A percentile compares a stretch with the other conserved stretches of the same genome.
Conservation (phyloP, 139 green algal genomes). For the Astrephomene gubernaculifera region DNA sequence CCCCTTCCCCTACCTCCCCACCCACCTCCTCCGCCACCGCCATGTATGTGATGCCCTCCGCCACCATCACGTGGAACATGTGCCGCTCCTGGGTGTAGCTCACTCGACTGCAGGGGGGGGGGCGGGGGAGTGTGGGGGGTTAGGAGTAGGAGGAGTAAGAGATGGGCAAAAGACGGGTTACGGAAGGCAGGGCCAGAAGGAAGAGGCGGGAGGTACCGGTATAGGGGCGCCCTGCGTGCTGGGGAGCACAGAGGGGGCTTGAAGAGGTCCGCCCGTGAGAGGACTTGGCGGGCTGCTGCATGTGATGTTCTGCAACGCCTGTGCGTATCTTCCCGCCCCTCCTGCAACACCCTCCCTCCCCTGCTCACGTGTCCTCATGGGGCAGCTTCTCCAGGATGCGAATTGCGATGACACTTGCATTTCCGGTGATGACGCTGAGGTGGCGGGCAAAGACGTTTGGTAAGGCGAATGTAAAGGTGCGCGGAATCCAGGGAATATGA, state of each 20-base stretch:
- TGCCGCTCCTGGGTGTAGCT: conserved; percentile 88
- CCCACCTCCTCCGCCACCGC: conserved; percentile 89
- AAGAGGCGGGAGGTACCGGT: too few relatives aligned
- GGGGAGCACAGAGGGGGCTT: too few relatives aligned
- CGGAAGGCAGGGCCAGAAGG: neutral
- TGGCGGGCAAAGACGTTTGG: too few relatives aligned
- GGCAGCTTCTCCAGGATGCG: conserved; percentile 86
- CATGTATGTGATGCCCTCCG: conserved; percentile 85
- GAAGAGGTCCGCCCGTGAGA: too few relatives aligned
- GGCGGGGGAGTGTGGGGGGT: neutral
- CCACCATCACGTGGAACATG: conserved; percentile 90
- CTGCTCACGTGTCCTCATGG: conserved; percentile 69
- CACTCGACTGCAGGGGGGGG: conserved; percentile 63
- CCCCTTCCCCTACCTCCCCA: neutral
- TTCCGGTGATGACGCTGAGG: conserved; percentile 76
- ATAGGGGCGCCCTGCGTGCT: too few relatives aligned
- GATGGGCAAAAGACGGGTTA: neutral
- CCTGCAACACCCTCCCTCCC: neutral
- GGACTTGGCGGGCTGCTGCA: too few relatives aligned
- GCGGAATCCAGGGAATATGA: too few relatives aligned
- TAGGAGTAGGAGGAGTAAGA: neutral
- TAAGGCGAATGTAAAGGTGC: too few relatives aligned
- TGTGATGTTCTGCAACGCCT: too few relatives aligned
- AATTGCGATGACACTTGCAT: conserved; percentile 80
- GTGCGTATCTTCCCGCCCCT: too few relatives aligned